A percentile compares a stretch with the other conserved stretches of the same genome.
Evolutionary conservation across 257 asterid species (phyloP).

Genomic region (Solanum bukasovii): DNA sequence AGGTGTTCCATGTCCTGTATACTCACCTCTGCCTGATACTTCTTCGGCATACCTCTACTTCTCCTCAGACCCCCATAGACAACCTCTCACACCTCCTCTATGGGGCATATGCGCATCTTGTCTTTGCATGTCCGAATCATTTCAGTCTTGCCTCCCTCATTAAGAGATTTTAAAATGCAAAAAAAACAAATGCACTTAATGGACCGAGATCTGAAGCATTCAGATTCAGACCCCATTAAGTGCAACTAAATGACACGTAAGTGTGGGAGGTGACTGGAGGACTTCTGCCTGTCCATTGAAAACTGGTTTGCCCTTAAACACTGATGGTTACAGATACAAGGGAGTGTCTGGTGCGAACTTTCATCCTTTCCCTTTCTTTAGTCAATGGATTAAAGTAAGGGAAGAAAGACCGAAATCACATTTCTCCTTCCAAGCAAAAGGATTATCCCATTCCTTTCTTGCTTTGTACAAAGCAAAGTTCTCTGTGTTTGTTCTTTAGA

Average conservation of each 20-base stretch:
- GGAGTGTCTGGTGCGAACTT: background rate
- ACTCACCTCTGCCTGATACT: background rate
- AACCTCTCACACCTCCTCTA: background rate
- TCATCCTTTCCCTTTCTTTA: background rate
- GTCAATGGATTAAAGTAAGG: background rate
- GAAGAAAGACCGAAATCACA: background rate
- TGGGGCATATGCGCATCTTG: background rate
- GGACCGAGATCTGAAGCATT: background rate
- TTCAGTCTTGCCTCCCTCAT: background rate
- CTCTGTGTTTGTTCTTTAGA: background rate
- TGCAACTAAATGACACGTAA: background rate
- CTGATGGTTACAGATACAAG: background rate
- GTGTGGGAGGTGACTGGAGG: background rate
- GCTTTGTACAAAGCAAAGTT: background rate
- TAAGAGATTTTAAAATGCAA: background rate
- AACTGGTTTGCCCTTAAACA: background rate
- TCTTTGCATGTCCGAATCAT: background rate
- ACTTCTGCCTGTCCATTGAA: background rate
- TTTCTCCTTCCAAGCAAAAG: background rate
- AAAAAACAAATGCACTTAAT: background rate
- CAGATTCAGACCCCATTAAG: background rate
- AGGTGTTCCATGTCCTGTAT: background rate
- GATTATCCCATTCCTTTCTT: background rate
- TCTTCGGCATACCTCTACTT: background rate
- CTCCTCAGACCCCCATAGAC: background rate